These are phyloP conservation scores for Hordeum marinum DNA, from an alignment of 176 grass and related monocot genomes.

Conservation along the genomic window DNA sequence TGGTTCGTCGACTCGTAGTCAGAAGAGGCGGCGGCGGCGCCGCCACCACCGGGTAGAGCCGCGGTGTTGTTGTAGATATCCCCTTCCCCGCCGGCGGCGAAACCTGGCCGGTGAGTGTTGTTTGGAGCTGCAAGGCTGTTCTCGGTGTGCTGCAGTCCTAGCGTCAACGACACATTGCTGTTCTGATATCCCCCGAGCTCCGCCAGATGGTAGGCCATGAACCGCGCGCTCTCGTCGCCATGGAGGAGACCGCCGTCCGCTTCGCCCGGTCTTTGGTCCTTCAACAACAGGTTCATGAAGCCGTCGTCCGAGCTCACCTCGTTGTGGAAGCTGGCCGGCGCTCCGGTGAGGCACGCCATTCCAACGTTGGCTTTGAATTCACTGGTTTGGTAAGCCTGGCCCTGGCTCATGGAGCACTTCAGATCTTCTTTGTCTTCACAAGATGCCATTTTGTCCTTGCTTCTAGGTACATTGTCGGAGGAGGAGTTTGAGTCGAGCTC, in stretches of 20 bases:
- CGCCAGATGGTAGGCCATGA: conserved; percentile 65
- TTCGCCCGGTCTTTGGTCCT: conserved; percentile 50
- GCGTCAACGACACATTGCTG: conserved; percentile 66
- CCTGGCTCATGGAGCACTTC: conserved; percentile 45
- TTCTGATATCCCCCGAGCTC: conserved; percentile 52
- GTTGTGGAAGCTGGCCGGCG: conserved; percentile 41
- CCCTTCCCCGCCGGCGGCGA: conserved; percentile 33
- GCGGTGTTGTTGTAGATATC: conserved; percentile 47
- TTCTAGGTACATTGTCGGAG: conserved; percentile 54
- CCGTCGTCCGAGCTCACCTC: conserved; percentile 54
- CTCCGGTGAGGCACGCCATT: conserved; percentile 31
- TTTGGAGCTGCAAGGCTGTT: conserved; percentile 43
- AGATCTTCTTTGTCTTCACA: conserved; percentile 63
- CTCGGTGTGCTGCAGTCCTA: conserved; percentile 72
- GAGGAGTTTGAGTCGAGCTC: conserved; percentile 89
- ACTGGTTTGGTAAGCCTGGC: conserved; percentile 43
- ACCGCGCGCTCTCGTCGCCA: conserved; percentile 29
- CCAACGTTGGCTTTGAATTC: conserved; percentile 51
- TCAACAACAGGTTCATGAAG: conserved; percentile 92
- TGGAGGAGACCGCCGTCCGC: conserved; percentile 47
- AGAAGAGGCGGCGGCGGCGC: not conserved
- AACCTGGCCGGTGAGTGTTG: conserved; percentile 46
- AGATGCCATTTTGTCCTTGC: conserved; percentile 51
- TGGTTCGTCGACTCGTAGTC: conserved; percentile 40
- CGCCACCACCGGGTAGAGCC: not conserved